Percentiles rank a stretch among this genome's conserved stretches.
phyloP scores from a whole-genome alignment of 768 basidiomycete genomes.

The Rubroboletus satanas region DNA sequence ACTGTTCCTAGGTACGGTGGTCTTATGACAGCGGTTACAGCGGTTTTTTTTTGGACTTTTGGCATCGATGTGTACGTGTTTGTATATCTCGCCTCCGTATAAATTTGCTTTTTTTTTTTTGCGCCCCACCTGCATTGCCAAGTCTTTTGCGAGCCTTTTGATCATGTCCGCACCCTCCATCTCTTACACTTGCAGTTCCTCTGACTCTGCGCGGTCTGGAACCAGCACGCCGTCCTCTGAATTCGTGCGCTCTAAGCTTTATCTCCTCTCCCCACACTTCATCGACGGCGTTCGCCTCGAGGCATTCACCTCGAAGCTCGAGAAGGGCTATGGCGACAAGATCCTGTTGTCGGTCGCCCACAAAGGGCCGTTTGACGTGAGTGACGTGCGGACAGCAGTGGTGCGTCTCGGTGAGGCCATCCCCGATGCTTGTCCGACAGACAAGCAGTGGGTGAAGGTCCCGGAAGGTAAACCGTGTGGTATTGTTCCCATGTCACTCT shows the following conservation, averaged over 20 bases:
- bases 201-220: conserved; percentile 17
- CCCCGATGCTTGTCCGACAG: conserved; percentile 1
- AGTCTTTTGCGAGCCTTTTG: conserved; percentile 1
- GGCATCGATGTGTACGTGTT: conserved; percentile 18
- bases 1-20: background rate
- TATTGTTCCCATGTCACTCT: background rate
- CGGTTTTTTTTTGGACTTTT: background rate
- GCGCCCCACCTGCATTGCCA: background rate
- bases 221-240: conserved; percentile 27
- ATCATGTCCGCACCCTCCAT: conserved; percentile 21
- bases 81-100: conserved; percentile 22
- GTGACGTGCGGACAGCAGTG: conserved; percentile 8
- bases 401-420: conserved; percentile 9
- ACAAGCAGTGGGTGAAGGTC: conserved; percentile 20
- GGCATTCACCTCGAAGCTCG: conserved; percentile 19
- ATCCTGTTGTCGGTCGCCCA: conserved; percentile 25
- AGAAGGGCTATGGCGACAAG: conserved; percentile 28
- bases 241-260: conserved; percentile 15
- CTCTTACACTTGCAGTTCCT: conserved; percentile 10
- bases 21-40: background rate
- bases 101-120: conserved; percentile 18
- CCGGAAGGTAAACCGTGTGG: conserved; percentile 11
- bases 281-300: conserved; percentile 11
- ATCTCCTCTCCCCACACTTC: conserved; percentile 22
- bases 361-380: conserved; percentile 1